These are phyloP conservation scores for Russula ochroleuca DNA, from an alignment of 768 basidiomycete genomes.

Conservation along the genomic window DNA sequence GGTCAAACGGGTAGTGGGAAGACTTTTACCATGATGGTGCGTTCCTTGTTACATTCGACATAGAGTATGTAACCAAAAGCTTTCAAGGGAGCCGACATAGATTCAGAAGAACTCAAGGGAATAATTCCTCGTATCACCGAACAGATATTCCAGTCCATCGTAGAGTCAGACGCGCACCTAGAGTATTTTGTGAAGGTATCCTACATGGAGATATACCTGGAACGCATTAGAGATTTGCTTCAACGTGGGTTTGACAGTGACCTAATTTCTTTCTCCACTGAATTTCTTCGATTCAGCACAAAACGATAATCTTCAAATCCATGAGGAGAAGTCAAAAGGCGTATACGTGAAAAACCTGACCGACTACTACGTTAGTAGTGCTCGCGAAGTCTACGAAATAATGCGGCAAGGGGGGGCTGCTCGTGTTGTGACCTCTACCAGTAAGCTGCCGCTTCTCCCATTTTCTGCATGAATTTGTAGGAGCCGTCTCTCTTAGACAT, in stretches of 20 bases:
- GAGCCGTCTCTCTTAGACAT: conserved; percentile 59
- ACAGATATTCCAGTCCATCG: conserved; percentile 97
- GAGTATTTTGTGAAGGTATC: conserved; percentile 99
- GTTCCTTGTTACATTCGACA: conserved; percentile 23
- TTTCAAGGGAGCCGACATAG: conserved; percentile 90
- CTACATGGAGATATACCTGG: conserved; percentile 99
- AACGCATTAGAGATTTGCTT: conserved; percentile 90
- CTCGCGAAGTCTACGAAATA: conserved; percentile 95
- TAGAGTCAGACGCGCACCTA: conserved; percentile 88
- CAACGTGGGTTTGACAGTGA: conserved; percentile 67
- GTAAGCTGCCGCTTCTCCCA: conserved; percentile 47
- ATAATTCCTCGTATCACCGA: conserved; percentile 98
- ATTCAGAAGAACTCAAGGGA: conserved; percentile 87
- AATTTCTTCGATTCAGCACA: conserved; percentile 51
- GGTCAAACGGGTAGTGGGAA: conserved; percentile 87
- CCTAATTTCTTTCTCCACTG: neutral
- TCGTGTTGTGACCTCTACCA: conserved; percentile 89
- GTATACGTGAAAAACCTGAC: conserved; percentile 98
- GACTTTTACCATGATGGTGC: conserved; percentile 98
- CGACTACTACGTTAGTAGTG: conserved; percentile 96
- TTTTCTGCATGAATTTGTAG: conserved; percentile 9
- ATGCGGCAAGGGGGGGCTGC: conserved; percentile 95
- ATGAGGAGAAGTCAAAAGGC: conserved; percentile 96
- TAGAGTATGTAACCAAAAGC: neutral
- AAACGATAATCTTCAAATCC: conserved; percentile 97